Base-by-base conservation (phyloP, 345 rosid genomes). In the Brassica cretica region DNA sequence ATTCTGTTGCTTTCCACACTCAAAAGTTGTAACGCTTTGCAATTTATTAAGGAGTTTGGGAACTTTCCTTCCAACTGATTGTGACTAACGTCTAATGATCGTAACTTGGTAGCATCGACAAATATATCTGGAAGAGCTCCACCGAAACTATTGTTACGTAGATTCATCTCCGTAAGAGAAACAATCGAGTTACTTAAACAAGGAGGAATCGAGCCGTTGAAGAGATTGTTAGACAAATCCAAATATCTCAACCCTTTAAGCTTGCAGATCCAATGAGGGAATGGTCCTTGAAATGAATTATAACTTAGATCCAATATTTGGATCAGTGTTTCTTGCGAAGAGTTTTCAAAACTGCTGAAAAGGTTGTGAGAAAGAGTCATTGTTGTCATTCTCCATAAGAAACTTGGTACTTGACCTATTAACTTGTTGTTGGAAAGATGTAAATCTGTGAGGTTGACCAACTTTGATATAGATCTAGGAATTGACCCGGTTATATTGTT, bases 161-260 rank as follows among this genome's bases (percentile, higher is more conserved):
- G 55, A 18, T 14, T 18, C 3, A 84, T 6, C 2, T 12, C 25
- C 1, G 7, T 15, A 0, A 74, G 21, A 10, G 60, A 16, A 3
- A 1, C 18, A 55, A 10, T 9, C 7, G 60, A 19, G 1, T 72
- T 11, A 8, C 65, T 8, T 12, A 80, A 29, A 68, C 87, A 44
- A 0, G 53, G 53, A 44, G 15, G 53, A 44, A 44, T 12, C 53
- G 53, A 44, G 15, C 53, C 53, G 0, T 0, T 65, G 72, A 89
- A 76, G 6, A 16, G 33, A 64, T 89, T 89, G 58, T 58, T 21
- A 0, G 93, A 89, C 60, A 85, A 15, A 66, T 85, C 84, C 18
- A 89, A 82, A 18, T 79, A 79, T 63, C 5, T 1, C 1, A 87
- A 78, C 59, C 0, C 2, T 7, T 0, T 51, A 51, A 5, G 19